Evolutionary conservation across 495 filamentous ascomycete species (phyloP).

Genomic region (Penicillium chermesinum): DNA sequence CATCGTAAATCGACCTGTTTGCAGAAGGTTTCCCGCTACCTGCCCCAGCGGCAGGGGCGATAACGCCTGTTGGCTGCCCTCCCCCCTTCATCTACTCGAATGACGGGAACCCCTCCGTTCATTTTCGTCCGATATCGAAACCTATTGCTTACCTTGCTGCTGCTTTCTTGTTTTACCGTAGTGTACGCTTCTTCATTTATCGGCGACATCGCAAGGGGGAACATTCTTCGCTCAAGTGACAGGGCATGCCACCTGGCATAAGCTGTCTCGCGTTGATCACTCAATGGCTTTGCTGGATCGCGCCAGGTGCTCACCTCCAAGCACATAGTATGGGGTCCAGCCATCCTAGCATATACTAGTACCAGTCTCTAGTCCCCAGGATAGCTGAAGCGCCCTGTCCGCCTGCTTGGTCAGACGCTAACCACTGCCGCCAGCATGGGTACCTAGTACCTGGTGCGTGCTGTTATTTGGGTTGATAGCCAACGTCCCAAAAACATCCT

Average conservation of each 20-base stretch:
- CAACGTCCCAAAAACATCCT: background rate
- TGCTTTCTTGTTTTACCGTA: too few species aligned
- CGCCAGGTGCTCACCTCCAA: too few species aligned
- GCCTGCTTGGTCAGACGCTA: background rate
- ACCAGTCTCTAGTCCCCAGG: too few species aligned
- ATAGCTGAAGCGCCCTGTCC: background rate
- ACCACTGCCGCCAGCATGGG: background rate
- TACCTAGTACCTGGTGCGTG: background rate
- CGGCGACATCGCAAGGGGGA: conserved; percentile 9
- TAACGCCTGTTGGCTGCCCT: conserved; percentile 19
- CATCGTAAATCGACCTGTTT: conserved; percentile 15
- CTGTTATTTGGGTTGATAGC: background rate
- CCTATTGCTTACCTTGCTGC: too few species aligned
- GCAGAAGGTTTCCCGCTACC: conserved; percentile 17
- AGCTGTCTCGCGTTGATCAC: too few species aligned
- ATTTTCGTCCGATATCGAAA: conserved; percentile 15
- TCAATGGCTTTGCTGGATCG: too few species aligned
- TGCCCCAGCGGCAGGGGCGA: conserved; percentile 14
- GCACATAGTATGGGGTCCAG: too few species aligned
- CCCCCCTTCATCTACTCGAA: conserved; percentile 7
- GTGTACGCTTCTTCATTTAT: too few species aligned
- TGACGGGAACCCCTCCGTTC: conserved; percentile 10
- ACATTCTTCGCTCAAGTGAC: too few species aligned
- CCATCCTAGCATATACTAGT: too few species aligned
- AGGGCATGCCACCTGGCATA: too few species aligned